Conservation (phyloP, 768 basidiomycete genomes). For the Basidioascus undulatus region DNA sequence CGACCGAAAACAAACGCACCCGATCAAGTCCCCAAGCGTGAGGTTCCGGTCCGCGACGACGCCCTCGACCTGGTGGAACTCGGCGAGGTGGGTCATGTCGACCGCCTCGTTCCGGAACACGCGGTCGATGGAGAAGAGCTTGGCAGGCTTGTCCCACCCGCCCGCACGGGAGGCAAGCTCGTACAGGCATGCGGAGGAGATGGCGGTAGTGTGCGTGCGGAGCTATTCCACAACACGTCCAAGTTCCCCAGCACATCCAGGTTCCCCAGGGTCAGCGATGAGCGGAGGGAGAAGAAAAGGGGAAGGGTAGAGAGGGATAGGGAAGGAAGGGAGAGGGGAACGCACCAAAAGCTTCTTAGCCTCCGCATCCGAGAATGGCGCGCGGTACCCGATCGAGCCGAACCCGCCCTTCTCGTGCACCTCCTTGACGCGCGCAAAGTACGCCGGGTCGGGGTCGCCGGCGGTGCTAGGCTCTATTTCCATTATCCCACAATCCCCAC, state of each 20-base stretch:
- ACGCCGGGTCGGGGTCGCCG: constrained; percentile 22
- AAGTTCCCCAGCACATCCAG: too few species aligned
- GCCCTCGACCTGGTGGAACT: constrained; percentile 99
- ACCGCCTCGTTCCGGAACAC: constrained; percentile 98
- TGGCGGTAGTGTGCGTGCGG: constrained; percentile 90
- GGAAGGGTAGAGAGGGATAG: too few species aligned
- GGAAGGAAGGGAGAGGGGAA: too few species aligned
- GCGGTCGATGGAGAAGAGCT: constrained; percentile 80
- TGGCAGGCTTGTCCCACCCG: constrained; percentile 17
- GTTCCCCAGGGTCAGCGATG: too few species aligned
- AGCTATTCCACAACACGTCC: too few species aligned
- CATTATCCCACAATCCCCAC: neutral
- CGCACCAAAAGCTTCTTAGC: constrained; percentile 71
- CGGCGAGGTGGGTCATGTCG: constrained; percentile 93
- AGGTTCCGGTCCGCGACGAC: constrained; percentile 85
- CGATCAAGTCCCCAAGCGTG: constrained; percentile 85
- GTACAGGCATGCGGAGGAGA: constrained; percentile 80
- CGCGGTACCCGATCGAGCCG: constrained; percentile 87
- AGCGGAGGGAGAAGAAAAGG: too few species aligned
- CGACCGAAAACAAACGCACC: constrained; percentile 22
- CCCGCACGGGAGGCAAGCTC: constrained; percentile 56
- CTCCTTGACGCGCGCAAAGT: constrained; percentile 59
- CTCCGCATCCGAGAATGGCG: constrained; percentile 84
- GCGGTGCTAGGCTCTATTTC: too few species aligned
- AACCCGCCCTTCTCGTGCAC: constrained; percentile 63